Base-by-base conservation (phyloP, 169 alveolate species). In the Perkinsus olseni region DNA sequence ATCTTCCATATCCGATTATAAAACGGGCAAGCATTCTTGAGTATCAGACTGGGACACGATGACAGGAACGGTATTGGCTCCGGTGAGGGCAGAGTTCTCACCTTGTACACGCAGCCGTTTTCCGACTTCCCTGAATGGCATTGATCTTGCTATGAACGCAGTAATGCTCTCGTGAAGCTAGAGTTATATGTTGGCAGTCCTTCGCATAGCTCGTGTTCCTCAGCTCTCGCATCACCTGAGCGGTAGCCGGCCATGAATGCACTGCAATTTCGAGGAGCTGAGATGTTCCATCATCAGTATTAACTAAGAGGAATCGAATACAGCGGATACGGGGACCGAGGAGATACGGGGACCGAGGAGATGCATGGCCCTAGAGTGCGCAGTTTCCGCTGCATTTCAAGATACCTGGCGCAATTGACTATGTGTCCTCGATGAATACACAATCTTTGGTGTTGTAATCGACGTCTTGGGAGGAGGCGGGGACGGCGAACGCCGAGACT, bases 401-500 rank as follows among this genome's bases (percentile, higher is more conserved):
- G 21, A 3, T 74, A 34, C 93, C 82, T 91, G 93, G 39, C 62
- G 48, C 38, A 91, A 39, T 45, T 91, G 93, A 39, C 93, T 91
- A 31, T 91, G 93, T 13, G 93, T 91, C 21, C 93, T 50, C 28
- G 90, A 40, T 39, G 93, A 37, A 38, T 91, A 91, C 4, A 38
- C 34, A n/a, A 91, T 91, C n/a, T 62, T 28, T 24, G 82, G 82
- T 4, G 31, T 24, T 3, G 82, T 24, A 8, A 28, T 24, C 8
- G 82, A 24, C 28, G 82, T 13, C 34, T 62, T 62, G 36, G 31
- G 82, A 62, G 82, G 8, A 28, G 82, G 82, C 82, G 82, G 82
- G 34, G 82, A 62, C 34, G 82, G 82, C 37, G 82, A 62, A 0
- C 82, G 82, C 0, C 82, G 82, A 24, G 82, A 62, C 31, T 62